Percentiles rank a stretch among this genome's conserved stretches.
phyloP scores from a whole-genome alignment of 352 stramenopile species.

The Halophytophthora polymorphica region DNA sequence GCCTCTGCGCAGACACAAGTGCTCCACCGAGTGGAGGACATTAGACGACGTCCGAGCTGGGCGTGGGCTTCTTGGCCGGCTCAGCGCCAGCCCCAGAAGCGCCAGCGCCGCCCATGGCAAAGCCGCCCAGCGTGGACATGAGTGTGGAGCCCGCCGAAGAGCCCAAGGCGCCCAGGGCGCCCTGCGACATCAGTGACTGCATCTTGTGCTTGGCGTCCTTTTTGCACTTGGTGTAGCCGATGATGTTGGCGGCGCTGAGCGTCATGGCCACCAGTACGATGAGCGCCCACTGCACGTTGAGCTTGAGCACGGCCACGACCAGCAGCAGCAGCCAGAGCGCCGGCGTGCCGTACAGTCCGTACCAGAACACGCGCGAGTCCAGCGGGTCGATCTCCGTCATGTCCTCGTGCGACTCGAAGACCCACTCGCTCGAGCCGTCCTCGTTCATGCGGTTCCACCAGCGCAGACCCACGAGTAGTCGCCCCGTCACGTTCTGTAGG shows the following conservation, averaged over 20 bases:
- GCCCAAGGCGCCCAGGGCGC: constrained; percentile 63
- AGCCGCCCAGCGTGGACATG: constrained; percentile 71
- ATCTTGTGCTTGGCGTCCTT: constrained; percentile 87
- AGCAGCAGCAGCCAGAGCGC: constrained; percentile 90
- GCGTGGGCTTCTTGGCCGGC: constrained; percentile 14
- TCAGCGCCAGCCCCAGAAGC: constrained; percentile 6
- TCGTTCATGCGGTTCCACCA: constrained; percentile 98
- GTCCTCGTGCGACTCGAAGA: constrained; percentile 95
- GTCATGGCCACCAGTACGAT: constrained; percentile 92
- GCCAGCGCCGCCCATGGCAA: constrained; percentile 49
- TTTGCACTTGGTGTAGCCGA: constrained; percentile 98
- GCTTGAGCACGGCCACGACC: constrained; percentile 91
- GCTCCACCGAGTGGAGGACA: neutral
- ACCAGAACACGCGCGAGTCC: constrained; percentile 95
- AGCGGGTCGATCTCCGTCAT: constrained; percentile 87
- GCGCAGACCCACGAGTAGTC: constrained; percentile 92
- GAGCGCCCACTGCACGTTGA: constrained; percentile 94
- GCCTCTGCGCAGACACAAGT: neutral
- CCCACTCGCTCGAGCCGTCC: constrained; percentile 94
- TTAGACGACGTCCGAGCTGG: constrained; percentile 41
- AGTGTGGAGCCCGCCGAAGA: constrained; percentile 67
- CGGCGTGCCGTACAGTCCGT: constrained; percentile 93
- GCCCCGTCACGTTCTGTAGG: constrained; percentile 79
- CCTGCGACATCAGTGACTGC: constrained; percentile 76
- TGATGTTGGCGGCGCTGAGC: constrained; percentile 94